These are phyloP conservation scores for Daldinia sp. DNA, from an alignment of 2,329 filamentous ascomycete species.

Conservation along the genomic window DNA sequence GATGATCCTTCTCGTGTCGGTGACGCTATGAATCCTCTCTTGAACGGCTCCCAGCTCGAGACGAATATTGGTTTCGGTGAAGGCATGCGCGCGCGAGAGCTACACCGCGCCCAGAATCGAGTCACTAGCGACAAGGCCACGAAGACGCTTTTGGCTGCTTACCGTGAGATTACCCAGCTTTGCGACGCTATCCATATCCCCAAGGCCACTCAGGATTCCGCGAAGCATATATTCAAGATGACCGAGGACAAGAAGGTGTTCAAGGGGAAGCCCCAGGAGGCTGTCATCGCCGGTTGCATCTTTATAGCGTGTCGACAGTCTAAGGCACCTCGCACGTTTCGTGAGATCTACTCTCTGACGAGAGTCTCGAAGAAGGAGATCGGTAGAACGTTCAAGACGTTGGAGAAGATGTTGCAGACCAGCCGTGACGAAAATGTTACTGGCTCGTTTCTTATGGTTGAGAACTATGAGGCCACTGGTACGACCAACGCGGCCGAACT, in stretches of 20 bases:
- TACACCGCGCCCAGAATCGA: constrained; percentile 78
- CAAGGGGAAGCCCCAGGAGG: constrained; percentile 95
- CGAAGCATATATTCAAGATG: constrained; percentile 95
- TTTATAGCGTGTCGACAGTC: constrained; percentile 97
- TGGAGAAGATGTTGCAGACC: constrained; percentile 88
- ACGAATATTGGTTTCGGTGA: constrained; percentile 90
- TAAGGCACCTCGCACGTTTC: constrained; percentile 87
- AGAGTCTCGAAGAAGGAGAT: constrained; percentile 98
- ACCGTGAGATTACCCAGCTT: constrained; percentile 86
- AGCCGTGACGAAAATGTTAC: constrained; percentile 72
- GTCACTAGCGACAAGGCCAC: constrained; percentile 85
- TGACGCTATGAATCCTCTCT: constrained; percentile 88
- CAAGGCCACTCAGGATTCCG: constrained; percentile 84
- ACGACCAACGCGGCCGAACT: constrained; percentile 86
- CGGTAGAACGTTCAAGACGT: constrained; percentile 90
- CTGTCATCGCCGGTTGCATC: constrained; percentile 94
- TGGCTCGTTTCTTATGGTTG: constrained; percentile 66
- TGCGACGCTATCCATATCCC: constrained; percentile 88
- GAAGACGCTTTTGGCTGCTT: constrained; percentile 85
- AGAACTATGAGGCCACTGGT: constrained; percentile 78
- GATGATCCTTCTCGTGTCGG: constrained; percentile 99
- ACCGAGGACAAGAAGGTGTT: constrained; percentile 93
- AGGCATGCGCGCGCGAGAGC: constrained; percentile 72
- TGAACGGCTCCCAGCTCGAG: constrained; percentile 90
- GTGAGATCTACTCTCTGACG: constrained; percentile 93